Evolutionary conservation across 228 moss, liverwort and hornwort species (phyloP), one percentile per base, ranked within the genome.

Genomic region (Sphagnum magellanicum): DNA sequence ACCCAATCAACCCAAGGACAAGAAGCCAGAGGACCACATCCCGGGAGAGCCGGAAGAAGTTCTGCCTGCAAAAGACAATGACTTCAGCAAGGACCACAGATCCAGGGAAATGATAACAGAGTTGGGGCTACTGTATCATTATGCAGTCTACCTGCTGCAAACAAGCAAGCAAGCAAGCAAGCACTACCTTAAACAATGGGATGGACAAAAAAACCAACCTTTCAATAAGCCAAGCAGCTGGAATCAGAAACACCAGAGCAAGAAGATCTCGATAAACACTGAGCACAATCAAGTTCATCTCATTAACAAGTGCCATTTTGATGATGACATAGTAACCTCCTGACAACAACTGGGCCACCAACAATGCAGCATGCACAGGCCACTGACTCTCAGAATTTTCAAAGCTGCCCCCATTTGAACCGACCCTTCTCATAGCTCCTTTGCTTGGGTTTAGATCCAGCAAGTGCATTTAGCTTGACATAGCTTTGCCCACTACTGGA

Each of bases 1-100:
- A 91, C 91, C 96, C 96, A 7, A 86, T 76, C 57, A 88, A 57
- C 59, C 96, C 96, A 49, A 96, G 80, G 59, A 83, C 64, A n/a
- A 88, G 17, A 61, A 96, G 84, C 49, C 76, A 79, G 48, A 66
- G 51, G 16, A 89, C 60, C 4, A 92, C 74, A 32, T 76, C 69
- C 71, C 71, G 50, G 15, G 92, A 86, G 63, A 96, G 79, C 61
- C 70, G 74, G 6, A 88, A 52, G 62, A 80, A 72, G 8, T 84
- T 92, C 0, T 74, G 79, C 71, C 91, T 91, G 81, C 83, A 77
- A 52, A 81, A 53, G 14, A 16, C 5, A 46, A 14, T 51, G 17
- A 55, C 52, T 8, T 51, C 6, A 32, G 32, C 32, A 32, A 32
- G 32, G 32, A 32, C 3, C 3, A 32, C 32, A 32, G 32, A 32